A percentile compares a stretch with the other conserved stretches of the same genome.
phyloP scores from a whole-genome alignment of 2,329 filamentous ascomycete species.

The Venturia aucupariae region DNA sequence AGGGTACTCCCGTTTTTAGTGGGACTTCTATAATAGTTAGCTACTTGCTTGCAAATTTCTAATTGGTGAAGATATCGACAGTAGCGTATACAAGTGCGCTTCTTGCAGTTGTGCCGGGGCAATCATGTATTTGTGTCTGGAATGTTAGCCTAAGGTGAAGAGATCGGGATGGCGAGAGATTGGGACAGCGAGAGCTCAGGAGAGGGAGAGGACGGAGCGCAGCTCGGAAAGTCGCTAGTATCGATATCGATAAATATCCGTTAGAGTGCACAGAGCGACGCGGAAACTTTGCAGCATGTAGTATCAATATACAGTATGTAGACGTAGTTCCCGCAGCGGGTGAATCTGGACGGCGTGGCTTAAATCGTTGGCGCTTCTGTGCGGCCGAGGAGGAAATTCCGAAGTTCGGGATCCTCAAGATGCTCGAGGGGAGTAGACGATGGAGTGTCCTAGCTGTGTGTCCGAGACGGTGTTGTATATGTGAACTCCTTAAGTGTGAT shows the following conservation, averaged over 20 bases:
- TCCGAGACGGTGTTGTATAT: not conserved
- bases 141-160: not conserved
- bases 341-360: not conserved
- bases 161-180: too few relatives aligned
- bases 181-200: not conserved
- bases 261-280: not conserved
- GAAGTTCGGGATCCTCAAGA: not conserved
- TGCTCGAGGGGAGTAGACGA: not conserved
- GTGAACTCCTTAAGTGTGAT: conserved; percentile 1
- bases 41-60: conserved; percentile 37
- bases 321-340: not conserved
- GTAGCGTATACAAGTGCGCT: not conserved
- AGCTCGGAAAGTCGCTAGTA: not conserved
- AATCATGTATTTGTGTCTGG: not conserved
- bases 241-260: not conserved
- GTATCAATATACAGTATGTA: conserved; percentile 3
- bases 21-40: conserved; percentile 46
- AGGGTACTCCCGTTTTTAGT: conserved; percentile 21
- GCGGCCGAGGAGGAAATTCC: not conserved
- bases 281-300: not conserved
- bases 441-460: not conserved
- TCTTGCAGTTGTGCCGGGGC: not conserved
- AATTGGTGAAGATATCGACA: conserved; percentile 10
- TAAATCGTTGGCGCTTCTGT: not conserved
- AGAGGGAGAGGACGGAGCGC: not conserved